Conservation (phyloP, 75 land plant genomes). For the Selaginella tamariscina region DNA sequence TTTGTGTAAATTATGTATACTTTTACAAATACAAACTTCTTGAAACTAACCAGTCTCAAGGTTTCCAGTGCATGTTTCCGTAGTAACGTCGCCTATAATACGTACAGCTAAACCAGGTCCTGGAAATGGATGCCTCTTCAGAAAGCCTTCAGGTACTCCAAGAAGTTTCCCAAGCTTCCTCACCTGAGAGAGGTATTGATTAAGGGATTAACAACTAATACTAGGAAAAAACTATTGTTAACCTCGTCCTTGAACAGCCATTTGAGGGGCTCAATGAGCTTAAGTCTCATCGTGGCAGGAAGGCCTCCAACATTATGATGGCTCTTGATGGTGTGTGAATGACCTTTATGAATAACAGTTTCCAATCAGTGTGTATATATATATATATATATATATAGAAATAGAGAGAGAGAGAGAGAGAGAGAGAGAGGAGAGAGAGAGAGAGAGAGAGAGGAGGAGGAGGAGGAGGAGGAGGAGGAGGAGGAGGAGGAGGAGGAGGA, state of each 20-base stretch:
- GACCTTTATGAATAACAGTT: too few species aligned
- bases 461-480: too few species aligned
- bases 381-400: too few species aligned
- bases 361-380: too few species aligned
- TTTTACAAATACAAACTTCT: too few species aligned
- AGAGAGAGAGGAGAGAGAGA: too few species aligned
- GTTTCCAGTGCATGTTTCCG: constrained; percentile 71
- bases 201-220: background rate
- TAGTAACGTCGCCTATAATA: constrained; percentile 80
- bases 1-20: too few species aligned
- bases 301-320: constrained; percentile 99
- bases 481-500: too few species aligned
- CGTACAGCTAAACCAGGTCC: constrained; percentile 94
- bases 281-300: constrained; percentile 75
- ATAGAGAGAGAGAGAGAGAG: too few species aligned
- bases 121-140: constrained; percentile 93
- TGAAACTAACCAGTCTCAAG: constrained; percentile 66
- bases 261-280: constrained; percentile 90
- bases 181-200: constrained; percentile 30
- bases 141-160: constrained; percentile 55
- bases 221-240: background rate
- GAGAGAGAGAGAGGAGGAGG: too few species aligned
- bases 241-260: constrained; percentile 96
- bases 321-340: constrained; percentile 97
- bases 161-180: constrained; percentile 64